These are phyloP conservation scores for Ogataea degrootiae DNA, from an alignment of 805 yeast species.

Conservation along the genomic window DNA sequence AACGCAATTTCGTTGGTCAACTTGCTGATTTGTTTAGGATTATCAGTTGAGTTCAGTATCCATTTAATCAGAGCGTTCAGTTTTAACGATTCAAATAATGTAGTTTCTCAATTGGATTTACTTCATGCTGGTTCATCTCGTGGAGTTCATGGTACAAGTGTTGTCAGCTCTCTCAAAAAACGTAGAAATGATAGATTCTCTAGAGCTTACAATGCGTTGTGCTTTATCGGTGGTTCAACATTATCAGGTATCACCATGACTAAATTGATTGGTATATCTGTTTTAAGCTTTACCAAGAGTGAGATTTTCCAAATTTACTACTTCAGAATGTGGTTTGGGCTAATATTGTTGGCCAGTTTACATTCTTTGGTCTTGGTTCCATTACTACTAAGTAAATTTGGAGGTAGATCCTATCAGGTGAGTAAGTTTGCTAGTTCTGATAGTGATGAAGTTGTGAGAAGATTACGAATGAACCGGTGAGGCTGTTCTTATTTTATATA, in stretches of 20 bases:
- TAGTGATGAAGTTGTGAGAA: conserved; percentile 22
- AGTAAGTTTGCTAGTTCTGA: conserved; percentile 15
- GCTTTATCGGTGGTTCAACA: conserved; percentile 84
- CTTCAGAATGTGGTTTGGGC: conserved; percentile 89
- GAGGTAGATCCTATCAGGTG: conserved; percentile 48
- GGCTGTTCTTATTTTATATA: background rate
- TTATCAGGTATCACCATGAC: conserved; percentile 88
- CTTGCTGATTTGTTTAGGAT: conserved; percentile 84
- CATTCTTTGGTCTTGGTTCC: conserved; percentile 83
- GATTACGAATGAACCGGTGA: conserved; percentile 11
- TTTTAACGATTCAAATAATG: conserved; percentile 11
- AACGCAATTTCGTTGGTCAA: conserved; percentile 91
- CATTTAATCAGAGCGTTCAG: conserved; percentile 82
- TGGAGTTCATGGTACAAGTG: conserved; percentile 1
- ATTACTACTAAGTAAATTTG: conserved; percentile 56
- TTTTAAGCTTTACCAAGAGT: conserved; percentile 81
- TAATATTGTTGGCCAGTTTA: conserved; percentile 69
- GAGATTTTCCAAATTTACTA: conserved; percentile 88
- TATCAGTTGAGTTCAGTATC: conserved; percentile 89
- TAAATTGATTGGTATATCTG: conserved; percentile 80
- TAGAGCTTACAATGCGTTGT: conserved; percentile 55
- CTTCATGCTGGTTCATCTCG: background rate
- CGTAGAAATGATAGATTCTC: conserved; percentile 15
- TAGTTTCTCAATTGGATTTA: too few relatives aligned
- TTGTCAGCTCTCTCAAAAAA: conserved; percentile 3